Conservation (phyloP, 208 protist species). For the Trichomonas vaginalis region DNA sequence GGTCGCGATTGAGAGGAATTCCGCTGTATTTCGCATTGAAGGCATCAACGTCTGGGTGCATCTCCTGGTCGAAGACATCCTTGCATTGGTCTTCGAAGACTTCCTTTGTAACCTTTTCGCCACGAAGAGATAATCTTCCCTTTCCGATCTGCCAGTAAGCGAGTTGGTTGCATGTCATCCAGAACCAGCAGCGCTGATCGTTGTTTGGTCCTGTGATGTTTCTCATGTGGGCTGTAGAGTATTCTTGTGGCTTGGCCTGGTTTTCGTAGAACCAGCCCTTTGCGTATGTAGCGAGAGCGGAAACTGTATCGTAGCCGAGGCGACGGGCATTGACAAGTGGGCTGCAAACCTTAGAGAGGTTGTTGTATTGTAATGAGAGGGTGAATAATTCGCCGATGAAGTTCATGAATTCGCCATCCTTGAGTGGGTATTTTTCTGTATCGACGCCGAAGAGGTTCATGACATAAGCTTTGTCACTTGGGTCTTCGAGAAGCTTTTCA, state of each 20-base stretch:
- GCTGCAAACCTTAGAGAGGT: neutral
- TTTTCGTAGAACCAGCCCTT: neutral
- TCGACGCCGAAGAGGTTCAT: neutral
- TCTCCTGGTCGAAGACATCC: neutral
- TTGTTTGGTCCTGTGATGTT: neutral
- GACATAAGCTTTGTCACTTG: neutral
- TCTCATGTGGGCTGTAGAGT: neutral
- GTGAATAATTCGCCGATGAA: neutral
- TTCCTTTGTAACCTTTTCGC: neutral
- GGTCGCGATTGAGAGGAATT: neutral
- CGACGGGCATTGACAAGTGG: neutral
- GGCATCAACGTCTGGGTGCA: neutral
- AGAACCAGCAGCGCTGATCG: neutral
- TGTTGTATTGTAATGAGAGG: neutral
- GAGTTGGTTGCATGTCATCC: constrained; percentile 6
- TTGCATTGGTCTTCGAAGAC: neutral
- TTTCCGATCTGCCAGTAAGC: neutral
- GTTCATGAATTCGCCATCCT: neutral
- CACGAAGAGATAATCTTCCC: neutral
- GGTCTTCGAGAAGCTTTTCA: neutral
- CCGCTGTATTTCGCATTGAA: neutral
- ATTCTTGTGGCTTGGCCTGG: neutral
- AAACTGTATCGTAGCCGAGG: neutral
- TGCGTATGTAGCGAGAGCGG: neutral
- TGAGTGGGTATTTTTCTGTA: neutral